These are phyloP conservation scores for Lichtheimia hyalospora DNA, from an alignment of 371 early-diverging fungal species.

Conservation along the genomic window DNA sequence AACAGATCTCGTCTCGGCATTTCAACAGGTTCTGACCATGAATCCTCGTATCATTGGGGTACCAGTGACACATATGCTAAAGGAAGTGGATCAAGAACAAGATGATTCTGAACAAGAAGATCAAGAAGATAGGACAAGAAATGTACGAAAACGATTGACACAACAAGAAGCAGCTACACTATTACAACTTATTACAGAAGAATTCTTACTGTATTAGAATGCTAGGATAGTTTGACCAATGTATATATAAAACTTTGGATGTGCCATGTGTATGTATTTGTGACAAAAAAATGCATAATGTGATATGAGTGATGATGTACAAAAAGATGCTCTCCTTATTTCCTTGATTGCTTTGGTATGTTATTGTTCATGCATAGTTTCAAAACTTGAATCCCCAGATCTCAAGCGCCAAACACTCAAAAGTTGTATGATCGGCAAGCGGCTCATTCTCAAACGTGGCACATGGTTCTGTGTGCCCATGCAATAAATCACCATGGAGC, in stretches of 20 bases:
- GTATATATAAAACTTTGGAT: neutral
- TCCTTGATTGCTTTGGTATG: no score
- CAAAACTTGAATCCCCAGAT: slow-evolving; percentile 38
- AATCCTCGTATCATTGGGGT: neutral
- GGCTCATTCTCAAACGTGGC: slow-evolving; percentile 35
- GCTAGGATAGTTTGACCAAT: neutral
- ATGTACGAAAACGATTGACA: neutral
- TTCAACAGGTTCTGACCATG: neutral
- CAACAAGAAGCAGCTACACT: neutral
- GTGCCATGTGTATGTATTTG: neutral
- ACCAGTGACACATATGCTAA: neutral
- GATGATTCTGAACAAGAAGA: neutral
- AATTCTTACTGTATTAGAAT: neutral
- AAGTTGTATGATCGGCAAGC: slow-evolving; percentile 15
- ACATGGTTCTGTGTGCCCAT: slow-evolving; percentile 39
- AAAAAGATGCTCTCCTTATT: no score
- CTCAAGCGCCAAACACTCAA: slow-evolving; percentile 36
- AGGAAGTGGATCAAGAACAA: neutral
- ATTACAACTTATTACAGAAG: neutral
- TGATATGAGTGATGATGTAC: neutral
- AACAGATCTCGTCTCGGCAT: slow-evolving; percentile 1
- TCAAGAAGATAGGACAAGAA: neutral
- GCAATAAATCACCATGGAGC: slow-evolving; percentile 34
- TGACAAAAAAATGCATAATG: neutral
- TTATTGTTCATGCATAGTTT: slow-evolving; percentile 1